Conservation (phyloP, 768 basidiomycete species). For the Phylloporus scabripes region DNA sequence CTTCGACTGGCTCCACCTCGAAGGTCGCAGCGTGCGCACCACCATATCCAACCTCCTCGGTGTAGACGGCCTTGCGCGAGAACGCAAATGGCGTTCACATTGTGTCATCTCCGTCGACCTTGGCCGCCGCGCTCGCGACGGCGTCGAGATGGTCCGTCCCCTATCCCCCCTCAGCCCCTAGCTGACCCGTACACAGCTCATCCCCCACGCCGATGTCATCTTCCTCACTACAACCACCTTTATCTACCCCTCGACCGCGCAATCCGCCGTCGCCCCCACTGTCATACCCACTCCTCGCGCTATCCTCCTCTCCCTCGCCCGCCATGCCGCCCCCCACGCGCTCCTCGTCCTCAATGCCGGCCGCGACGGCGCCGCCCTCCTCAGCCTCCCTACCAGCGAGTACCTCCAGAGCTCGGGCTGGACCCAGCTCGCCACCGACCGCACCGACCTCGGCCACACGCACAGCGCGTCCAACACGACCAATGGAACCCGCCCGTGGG, state of each 20-base stretch:
- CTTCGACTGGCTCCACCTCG: slow-evolving; percentile 85
- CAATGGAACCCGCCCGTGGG: slow-evolving; percentile 19
- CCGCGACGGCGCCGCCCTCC: slow-evolving; percentile 69
- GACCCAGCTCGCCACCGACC: slow-evolving; percentile 31
- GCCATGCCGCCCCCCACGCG: slow-evolving; percentile 64
- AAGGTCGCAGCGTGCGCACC: slow-evolving; percentile 74
- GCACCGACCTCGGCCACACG: slow-evolving; percentile 12
- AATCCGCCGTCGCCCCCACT: slow-evolving; percentile 32
- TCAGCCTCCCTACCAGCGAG: slow-evolving; percentile 77
- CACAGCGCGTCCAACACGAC: slow-evolving; percentile 15
- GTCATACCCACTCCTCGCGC: slow-evolving; percentile 61
- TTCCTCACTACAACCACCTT: slow-evolving; percentile 46
- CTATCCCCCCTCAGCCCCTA: neutral
- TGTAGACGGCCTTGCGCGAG: slow-evolving; percentile 74
- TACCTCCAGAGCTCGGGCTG: slow-evolving; percentile 85
- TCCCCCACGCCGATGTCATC: slow-evolving; percentile 78
- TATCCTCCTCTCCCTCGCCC: slow-evolving; percentile 67
- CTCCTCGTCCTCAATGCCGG: slow-evolving; percentile 83
- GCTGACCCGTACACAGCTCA: slow-evolving; percentile 44
- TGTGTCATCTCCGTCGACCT: slow-evolving; percentile 81
- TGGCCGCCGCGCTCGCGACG: slow-evolving; percentile 66
- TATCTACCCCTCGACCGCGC: slow-evolving; percentile 5
- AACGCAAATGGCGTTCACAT: slow-evolving; percentile 77
- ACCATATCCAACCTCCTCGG: slow-evolving; percentile 75
- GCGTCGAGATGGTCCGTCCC: slow-evolving; percentile 67